Conservation (phyloP, 179 eudicot genomes). For the Actinidia arguta region DNA sequence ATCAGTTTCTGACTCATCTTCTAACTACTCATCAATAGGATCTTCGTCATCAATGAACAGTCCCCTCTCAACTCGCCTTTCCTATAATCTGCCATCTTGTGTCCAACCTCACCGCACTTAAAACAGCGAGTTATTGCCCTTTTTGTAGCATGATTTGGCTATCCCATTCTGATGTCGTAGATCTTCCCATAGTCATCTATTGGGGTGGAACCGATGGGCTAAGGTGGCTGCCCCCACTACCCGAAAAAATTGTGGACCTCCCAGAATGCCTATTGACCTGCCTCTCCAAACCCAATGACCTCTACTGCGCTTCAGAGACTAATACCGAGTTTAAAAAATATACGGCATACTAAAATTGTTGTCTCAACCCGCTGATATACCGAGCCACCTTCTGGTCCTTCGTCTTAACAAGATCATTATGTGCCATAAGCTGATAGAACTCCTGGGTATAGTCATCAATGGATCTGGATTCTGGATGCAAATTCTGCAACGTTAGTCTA, state of each 20-base stretch:
- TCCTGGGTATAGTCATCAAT: neutral
- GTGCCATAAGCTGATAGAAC: neutral
- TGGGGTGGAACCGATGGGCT: neutral
- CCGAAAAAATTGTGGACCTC: too few species aligned
- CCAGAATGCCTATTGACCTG: too few species aligned
- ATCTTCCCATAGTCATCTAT: neutral
- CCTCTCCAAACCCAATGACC: too few species aligned
- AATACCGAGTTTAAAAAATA: too few species aligned
- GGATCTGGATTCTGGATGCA: neutral
- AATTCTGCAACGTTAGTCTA: neutral
- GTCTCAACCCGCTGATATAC: neutral
- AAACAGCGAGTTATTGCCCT: neutral
- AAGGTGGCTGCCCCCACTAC: neutral
- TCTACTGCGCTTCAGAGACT: neutral
- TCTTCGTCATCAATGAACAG: neutral
- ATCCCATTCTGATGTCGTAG: neutral
- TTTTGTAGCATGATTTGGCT: neutral
- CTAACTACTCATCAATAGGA: too few species aligned
- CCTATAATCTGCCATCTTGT: neutral
- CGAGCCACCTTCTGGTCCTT: neutral
- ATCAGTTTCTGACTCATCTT: neutral
- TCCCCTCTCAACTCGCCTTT: neutral
- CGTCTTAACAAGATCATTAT: too few species aligned
- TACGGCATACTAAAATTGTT: neutral
- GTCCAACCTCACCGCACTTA: neutral